Conservation (phyloP, 352 stramenopile species). For the Phytophthora rubi region DNA sequence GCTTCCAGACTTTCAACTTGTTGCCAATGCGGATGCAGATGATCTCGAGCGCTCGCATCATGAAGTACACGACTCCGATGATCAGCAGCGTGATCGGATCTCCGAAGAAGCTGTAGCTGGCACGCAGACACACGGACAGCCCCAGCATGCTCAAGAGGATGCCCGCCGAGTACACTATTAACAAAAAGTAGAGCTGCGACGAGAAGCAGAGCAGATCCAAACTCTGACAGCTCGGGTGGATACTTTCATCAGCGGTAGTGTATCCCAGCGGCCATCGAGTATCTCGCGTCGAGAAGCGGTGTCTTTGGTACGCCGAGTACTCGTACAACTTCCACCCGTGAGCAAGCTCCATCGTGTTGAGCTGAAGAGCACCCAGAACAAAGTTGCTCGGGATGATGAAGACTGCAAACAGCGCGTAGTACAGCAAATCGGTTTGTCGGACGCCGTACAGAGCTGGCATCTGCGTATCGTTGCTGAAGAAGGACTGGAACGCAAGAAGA, state of each 20-base stretch:
- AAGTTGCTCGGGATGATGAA: slow-evolving; percentile 96
- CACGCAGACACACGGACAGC: slow-evolving; percentile 93
- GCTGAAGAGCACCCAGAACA: slow-evolving; percentile 94
- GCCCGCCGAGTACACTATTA: slow-evolving; percentile 81
- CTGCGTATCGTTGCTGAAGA: slow-evolving; percentile 89
- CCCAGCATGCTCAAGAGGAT: slow-evolving; percentile 94
- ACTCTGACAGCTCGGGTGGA: slow-evolving; percentile 92
- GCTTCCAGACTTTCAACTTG: slow-evolving; percentile 91
- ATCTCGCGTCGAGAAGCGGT: slow-evolving; percentile 94
- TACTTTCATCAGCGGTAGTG: slow-evolving; percentile 88
- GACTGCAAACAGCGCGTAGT: slow-evolving; percentile 95
- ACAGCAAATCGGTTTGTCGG: slow-evolving; percentile 93
- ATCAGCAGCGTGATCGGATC: slow-evolving; percentile 93
- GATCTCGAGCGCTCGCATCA: slow-evolving; percentile 74
- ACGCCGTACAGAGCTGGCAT: slow-evolving; percentile 95
- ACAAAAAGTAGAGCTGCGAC: slow-evolving; percentile 93
- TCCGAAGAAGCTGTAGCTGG: slow-evolving; percentile 93
- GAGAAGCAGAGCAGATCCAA: slow-evolving; percentile 97
- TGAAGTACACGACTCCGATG: slow-evolving; percentile 77
- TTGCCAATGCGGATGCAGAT: slow-evolving; percentile 76
- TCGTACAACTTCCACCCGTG: slow-evolving; percentile 98
- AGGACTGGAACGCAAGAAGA: slow-evolving; percentile 89
- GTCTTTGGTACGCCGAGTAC: slow-evolving; percentile 96
- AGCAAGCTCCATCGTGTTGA: slow-evolving; percentile 96
- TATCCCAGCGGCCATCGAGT: slow-evolving; percentile 92